A percentile compares a stretch with the other conserved stretches of the same genome.
Conservation (phyloP, 2,329 filamentous ascomycete species). For the Fusarium acutatum region DNA sequence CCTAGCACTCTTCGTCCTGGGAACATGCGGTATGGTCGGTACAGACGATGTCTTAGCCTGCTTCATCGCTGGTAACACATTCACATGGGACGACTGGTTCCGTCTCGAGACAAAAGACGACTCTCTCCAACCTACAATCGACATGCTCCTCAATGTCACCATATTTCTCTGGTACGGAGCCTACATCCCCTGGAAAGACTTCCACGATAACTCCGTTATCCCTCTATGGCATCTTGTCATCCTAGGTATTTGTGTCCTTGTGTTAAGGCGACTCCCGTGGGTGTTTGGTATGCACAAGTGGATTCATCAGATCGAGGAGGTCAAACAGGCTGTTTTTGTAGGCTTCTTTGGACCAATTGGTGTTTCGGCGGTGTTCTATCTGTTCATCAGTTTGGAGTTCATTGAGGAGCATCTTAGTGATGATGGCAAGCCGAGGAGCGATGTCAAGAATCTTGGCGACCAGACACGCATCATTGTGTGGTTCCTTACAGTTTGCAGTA, state of each 20-base stretch:
- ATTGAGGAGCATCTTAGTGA: slow-evolving; percentile 60
- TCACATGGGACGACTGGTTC: slow-evolving; percentile 96
- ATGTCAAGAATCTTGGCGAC: slow-evolving; percentile 67
- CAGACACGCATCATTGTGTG: slow-evolving; percentile 78
- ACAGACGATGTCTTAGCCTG: slow-evolving; percentile 91
- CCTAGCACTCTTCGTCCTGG: slow-evolving; percentile 84
- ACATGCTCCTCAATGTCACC: slow-evolving; percentile 90
- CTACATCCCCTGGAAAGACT: slow-evolving; percentile 80
- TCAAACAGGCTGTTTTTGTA: slow-evolving; percentile 81
- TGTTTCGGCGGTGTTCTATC: slow-evolving; percentile 88
- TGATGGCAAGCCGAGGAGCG: slow-evolving; percentile 53
- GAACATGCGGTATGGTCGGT: slow-evolving; percentile 86
- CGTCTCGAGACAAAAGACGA: slow-evolving; percentile 88
- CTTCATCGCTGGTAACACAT: slow-evolving; percentile 90
- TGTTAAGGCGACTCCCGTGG: slow-evolving; percentile 81
- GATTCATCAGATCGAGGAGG: slow-evolving; percentile 81
- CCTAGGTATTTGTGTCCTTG: slow-evolving; percentile 78
- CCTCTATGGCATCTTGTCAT: slow-evolving; percentile 76
- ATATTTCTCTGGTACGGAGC: slow-evolving; percentile 94
- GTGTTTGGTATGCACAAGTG: slow-evolving; percentile 76
- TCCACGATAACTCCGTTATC: slow-evolving; percentile 72
- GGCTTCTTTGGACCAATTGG: slow-evolving; percentile 95
- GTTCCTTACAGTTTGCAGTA: slow-evolving; percentile 85
- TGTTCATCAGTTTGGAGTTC: slow-evolving; percentile 83
- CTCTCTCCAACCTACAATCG: slow-evolving; percentile 90